Conservation (phyloP, 306 rosid genomes). For the Mimosa bimucronata region DNA sequence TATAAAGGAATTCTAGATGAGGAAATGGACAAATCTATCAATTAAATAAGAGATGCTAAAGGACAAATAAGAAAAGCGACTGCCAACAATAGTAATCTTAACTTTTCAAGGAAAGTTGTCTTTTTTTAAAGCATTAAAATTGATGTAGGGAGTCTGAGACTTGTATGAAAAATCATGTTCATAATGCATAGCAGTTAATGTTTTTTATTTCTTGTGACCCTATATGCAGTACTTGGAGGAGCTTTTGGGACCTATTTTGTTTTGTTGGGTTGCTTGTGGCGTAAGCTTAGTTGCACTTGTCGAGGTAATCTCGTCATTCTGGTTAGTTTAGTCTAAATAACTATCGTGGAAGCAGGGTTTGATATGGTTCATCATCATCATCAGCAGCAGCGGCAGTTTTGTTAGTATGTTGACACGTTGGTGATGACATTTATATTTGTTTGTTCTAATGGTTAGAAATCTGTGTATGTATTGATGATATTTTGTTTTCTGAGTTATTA, state of each 20-base stretch:
- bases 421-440: conserved; percentile 10
- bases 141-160: neutral
- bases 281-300: conserved; percentile 85
- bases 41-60: neutral
- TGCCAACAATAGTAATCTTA: neutral
- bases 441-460: neutral
- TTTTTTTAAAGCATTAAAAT: neutral
- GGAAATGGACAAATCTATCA: neutral
- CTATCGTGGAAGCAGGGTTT: neutral
- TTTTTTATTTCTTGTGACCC: conserved; percentile 3
- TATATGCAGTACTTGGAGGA: conserved; percentile 86
- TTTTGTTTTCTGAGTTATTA: neutral
- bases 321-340: conserved; percentile 13
- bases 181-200: conserved; percentile 14
- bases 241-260: conserved; percentile 78
- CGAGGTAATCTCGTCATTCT: conserved; percentile 65
- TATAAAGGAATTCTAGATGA: neutral
- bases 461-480: neutral
- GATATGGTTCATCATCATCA: neutral
- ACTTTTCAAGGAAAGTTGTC: neutral
- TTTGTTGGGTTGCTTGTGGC: conserved; percentile 92
- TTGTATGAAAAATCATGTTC: conserved; percentile 9
- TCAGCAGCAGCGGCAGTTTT: too few relatives aligned
- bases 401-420: conserved; percentile 8
- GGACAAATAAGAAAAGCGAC: neutral